Conservation (phyloP, 2,329 filamentous ascomycete genomes). For the Curvularia sp. region DNA sequence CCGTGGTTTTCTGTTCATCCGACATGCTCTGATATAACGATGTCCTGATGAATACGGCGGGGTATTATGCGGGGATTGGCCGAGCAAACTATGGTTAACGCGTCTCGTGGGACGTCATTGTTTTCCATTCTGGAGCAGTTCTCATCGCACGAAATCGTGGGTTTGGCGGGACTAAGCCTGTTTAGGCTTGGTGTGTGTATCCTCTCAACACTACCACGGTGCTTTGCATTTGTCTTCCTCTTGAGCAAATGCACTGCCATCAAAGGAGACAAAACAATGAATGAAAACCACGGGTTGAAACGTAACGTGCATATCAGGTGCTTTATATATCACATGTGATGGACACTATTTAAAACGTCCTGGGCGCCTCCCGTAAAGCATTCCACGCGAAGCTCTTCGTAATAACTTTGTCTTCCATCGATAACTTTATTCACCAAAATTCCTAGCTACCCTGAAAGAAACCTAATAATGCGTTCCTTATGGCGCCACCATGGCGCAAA, state of each 20-base stretch:
- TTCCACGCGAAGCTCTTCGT: background rate
- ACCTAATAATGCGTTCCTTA: background rate
- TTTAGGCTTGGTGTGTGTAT: constrained; percentile 2
- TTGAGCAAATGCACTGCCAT: background rate
- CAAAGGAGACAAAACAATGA: background rate
- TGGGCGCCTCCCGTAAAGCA: background rate
- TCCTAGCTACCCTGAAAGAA: too few relatives aligned
- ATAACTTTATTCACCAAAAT: too few relatives aligned
- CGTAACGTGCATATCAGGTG: background rate
- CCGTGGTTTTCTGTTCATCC: constrained; percentile 2
- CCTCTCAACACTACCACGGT: constrained; percentile 1
- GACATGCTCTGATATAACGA: background rate
- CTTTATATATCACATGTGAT: background rate
- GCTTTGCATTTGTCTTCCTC: background rate
- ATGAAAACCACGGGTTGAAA: background rate
- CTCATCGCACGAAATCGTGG: constrained; percentile 12
- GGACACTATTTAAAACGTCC: background rate
- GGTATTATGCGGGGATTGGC: background rate
- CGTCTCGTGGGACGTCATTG: constrained; percentile 10
- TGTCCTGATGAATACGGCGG: background rate
- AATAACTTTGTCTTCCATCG: background rate
- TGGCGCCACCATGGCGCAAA: constrained; percentile 3
- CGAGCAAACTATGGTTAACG: background rate
- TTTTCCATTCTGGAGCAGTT: background rate
- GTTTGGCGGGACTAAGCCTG: constrained; percentile 3